Evolutionary conservation across 1,284 basidiomycete species (phyloP), one percentile per base, ranked within the genome.

Genomic region (Peniophora sp.): DNA sequence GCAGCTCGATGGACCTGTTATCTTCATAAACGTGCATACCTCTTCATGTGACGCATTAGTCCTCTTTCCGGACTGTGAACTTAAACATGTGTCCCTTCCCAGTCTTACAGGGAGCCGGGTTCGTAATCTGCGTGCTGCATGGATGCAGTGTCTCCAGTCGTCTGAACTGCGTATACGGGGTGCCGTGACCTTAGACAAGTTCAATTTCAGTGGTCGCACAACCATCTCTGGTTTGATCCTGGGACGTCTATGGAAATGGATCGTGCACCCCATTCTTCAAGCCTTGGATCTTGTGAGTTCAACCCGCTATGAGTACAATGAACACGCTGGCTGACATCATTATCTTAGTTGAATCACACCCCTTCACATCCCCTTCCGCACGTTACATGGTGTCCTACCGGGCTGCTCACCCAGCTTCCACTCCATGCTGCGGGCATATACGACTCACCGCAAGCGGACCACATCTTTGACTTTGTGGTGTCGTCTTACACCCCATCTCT

Each of bases 401-500:
- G 60, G 14, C 54, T 53, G 11, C 55, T 62, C 2, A 50, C 58
- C n/a, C 54, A 50, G 16, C 53, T 61, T 20, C 59, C 60, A 8
- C 49, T 62, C n/a, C 60, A 62, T 39, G 60, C 60, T 6, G 60
- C 60, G 2, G 57, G 58, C 3, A 50, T 53, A 3, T 57, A 57
- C 45, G 47, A 49, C 3, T 39, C 8, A 11, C 5, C 16, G 19
- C 5, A 20, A 20, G 34, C 11, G 46, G 48, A 3, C 49, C 51
- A 0, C 34, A 49, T 2, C 16, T 43, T 45, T 5, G 57, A 61
- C 38, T 52, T 51, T 24, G 58, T 55, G 32, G 47, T 59, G 11
- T 59, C 60, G 8, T 63, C 61, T 1, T 63, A 61, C 49, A 59
- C 52, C 3, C 58, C 60, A 8, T 59, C 60, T 0, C 47, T 63